Evolutionary conservation across 2,329 filamentous ascomycete species (phyloP).

Genomic region (Colletotrichum acutatum): DNA sequence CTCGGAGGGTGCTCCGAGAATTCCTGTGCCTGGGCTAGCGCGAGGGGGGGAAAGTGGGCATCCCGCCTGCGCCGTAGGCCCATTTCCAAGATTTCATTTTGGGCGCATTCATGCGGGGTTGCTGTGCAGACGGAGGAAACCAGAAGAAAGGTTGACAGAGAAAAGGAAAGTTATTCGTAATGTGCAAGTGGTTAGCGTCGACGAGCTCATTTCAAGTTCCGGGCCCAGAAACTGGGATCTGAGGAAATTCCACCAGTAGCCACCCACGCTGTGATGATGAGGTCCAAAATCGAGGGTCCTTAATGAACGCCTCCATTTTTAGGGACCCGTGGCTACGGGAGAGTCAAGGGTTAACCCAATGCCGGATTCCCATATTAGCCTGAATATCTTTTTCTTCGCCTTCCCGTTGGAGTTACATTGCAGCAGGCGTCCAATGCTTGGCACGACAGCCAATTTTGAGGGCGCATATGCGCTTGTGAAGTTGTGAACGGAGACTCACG

Average conservation of each 20-base stretch:
- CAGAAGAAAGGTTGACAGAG: background rate
- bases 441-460: background rate
- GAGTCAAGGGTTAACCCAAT: background rate
- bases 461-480: background rate
- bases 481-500: background rate
- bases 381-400: background rate
- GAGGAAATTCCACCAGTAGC: constrained; percentile 21
- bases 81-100: background rate
- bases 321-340: background rate
- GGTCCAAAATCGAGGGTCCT: background rate
- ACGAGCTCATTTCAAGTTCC: background rate
- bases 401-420: background rate
- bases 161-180: too few species aligned
- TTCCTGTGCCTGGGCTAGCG: constrained; percentile 32
- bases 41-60: background rate
- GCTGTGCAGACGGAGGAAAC: background rate
- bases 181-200: background rate
- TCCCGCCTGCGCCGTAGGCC: background rate
- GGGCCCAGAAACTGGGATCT: background rate
- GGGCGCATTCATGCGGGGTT: background rate
- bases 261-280: background rate
- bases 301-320: background rate
- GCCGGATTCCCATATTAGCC: background rate
- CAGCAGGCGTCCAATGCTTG: background rate
- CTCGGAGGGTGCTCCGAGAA: constrained; percentile 26